Evolutionary conservation across 1,284 basidiomycete genomes (phyloP), one percentile per base, ranked within the genome.

Genomic region (Tylopilus orsonianus): DNA sequence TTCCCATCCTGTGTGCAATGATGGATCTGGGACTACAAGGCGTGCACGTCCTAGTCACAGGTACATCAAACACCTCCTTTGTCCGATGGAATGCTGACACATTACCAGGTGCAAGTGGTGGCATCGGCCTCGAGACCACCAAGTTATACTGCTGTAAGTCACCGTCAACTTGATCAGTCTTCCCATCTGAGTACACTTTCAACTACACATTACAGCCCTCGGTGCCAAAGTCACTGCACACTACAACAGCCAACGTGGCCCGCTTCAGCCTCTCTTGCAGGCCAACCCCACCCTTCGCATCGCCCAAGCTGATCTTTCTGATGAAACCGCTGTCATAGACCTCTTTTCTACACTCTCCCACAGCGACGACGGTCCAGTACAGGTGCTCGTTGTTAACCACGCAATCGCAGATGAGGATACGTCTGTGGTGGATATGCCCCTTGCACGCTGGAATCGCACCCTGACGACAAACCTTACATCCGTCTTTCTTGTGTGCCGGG

Each of bases 201-300:
- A 13, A 39, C 19, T 16, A 32, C 20, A 6, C 8, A 2, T 24
- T 23, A 19, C 59, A 86, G 83, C 78, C 32, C 79, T 83, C 57
- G 84, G 83, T 4, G 82, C 85, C 5, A 76, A 74, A 52, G 83
- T 89, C 5, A 81, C 84, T 0, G 85, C 84, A 0, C 84, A 88
- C 58, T 89, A 83, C 65, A 82, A 86, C 64, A 74, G 75, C 16
- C 81, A 74, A 44, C 54, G 66, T 10, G 57, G 65, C 1, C 65
- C 79, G 1, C 70, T 87, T 9, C 60, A 73, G 9, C 66, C 73
- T 2, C 67, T 85, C 9, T 40, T 68, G 23, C 58, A 60, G 14
- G 63, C 71, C 43, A 75, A 71, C 52, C 50, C 70, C 2, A 48
- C 56, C 14, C 39, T 79, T 9, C 67, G 70, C 34, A 50, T 69